phyloP scores from a whole-genome alignment of 2,329 filamentous ascomycete species.

The Dothideomycetes sp. region DNA sequence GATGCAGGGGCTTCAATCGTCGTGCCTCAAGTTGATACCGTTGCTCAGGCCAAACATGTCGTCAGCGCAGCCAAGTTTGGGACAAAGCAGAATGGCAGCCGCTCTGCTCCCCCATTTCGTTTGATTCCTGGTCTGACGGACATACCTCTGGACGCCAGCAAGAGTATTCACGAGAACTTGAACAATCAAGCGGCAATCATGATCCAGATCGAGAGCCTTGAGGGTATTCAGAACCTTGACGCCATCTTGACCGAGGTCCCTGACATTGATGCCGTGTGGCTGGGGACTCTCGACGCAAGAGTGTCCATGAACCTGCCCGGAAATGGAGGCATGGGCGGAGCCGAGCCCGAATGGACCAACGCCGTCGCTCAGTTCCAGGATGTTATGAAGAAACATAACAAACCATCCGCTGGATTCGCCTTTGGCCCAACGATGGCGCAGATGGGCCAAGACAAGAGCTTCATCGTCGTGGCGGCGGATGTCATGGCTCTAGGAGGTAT shows the following conservation, averaged over 20 bases:
- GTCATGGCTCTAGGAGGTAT: neutral
- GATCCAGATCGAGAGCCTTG: constrained; percentile 36
- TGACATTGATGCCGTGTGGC: constrained; percentile 38
- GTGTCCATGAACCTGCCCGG: constrained; percentile 33
- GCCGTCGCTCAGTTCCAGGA: constrained; percentile 27
- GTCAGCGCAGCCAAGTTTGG: constrained; percentile 35
- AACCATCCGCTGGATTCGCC: constrained; percentile 27
- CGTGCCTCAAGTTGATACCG: constrained; percentile 38
- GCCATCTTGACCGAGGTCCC: constrained; percentile 35
- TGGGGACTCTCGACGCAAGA: constrained; percentile 33
- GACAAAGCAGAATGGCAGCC: constrained; percentile 26
- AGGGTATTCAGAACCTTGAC: constrained; percentile 37
- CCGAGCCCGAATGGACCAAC: constrained; percentile 32
- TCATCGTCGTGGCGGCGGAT: neutral
- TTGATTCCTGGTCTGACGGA: constrained; percentile 32
- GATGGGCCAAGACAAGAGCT: neutral
- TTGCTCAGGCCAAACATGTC: constrained; percentile 34
- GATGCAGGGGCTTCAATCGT: constrained; percentile 40
- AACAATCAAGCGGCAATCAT: constrained; percentile 39
- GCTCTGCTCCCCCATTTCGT: constrained; percentile 37
- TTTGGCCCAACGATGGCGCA: constrained; percentile 11
- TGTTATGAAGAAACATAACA: constrained; percentile 36
- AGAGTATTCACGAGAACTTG: constrained; percentile 27
- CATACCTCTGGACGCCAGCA: constrained; percentile 19
- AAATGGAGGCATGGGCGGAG: constrained; percentile 18